Evolutionary conservation across 805 yeast species (phyloP).

Genomic region (Metschnikowia continentalis): DNA sequence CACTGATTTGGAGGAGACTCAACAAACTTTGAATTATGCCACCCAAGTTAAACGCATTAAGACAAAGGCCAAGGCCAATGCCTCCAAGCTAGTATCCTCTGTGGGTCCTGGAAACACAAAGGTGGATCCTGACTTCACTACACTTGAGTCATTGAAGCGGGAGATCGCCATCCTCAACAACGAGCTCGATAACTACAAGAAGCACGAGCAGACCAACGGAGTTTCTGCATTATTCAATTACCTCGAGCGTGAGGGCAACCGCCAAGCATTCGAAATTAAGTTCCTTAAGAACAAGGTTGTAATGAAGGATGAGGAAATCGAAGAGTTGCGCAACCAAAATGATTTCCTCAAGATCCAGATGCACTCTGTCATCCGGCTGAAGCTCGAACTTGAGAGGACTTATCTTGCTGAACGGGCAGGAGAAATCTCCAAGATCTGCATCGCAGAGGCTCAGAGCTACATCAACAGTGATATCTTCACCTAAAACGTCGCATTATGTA

Average conservation of each 20-base stretch:
- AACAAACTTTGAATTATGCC: constrained; percentile 75
- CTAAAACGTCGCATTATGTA: background rate
- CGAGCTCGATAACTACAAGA: constrained; percentile 11
- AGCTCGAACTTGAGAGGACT: constrained; percentile 5
- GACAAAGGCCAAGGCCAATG: constrained; percentile 51
- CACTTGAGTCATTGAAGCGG: constrained; percentile 25
- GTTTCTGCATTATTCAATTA: constrained; percentile 26
- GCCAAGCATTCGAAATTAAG: constrained; percentile 32
- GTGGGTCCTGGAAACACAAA: constrained; percentile 33
- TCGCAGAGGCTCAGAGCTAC: constrained; percentile 5
- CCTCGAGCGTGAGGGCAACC: constrained; percentile 28
- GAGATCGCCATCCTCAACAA: constrained; percentile 30
- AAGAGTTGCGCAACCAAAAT: constrained; percentile 23
- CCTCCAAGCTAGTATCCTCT: constrained; percentile 24
- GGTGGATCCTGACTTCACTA: constrained; percentile 23
- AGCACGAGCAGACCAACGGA: constrained; percentile 10
- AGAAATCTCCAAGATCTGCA: constrained; percentile 4
- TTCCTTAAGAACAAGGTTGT: constrained; percentile 24
- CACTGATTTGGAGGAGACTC: constrained; percentile 69
- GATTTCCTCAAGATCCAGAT: constrained; percentile 9
- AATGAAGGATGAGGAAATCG: constrained; percentile 17
- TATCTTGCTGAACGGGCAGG: constrained; percentile 5
- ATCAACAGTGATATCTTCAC: background rate
- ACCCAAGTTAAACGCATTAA: constrained; percentile 67
- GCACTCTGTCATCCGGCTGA: constrained; percentile 2